phyloP scores from a whole-genome alignment of 768 basidiomycete species.

The Lyophyllum decastes region DNA sequence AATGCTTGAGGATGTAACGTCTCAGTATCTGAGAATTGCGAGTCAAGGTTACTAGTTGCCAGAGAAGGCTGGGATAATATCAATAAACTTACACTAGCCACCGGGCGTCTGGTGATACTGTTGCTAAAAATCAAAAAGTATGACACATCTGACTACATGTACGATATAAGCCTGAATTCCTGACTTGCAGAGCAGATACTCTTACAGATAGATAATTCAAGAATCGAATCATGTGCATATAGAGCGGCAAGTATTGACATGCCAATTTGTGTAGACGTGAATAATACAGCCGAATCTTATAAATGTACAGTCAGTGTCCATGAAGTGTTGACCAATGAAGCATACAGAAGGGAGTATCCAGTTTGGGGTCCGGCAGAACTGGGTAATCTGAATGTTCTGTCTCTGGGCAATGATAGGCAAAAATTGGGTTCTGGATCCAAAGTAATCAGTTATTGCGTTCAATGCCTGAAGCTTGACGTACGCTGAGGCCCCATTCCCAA shows the following conservation, averaged over 20 bases:
- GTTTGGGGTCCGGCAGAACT: constrained; percentile 52
- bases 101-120: constrained; percentile 2
- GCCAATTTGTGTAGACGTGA: constrained; percentile 36
- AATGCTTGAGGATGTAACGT: constrained; percentile 36
- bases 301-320: neutral
- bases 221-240: constrained; percentile 30
- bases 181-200: neutral
- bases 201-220: constrained; percentile 17
- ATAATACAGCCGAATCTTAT: constrained; percentile 28
- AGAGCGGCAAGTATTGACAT: constrained; percentile 41
- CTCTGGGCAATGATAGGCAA: constrained; percentile 44
- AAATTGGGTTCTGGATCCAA: constrained; percentile 47
- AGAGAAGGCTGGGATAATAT: neutral
- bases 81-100: constrained; percentile 4
- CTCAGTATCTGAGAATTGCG: constrained; percentile 15
- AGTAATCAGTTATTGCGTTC: neutral
- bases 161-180: neutral
- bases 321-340: neutral
- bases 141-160: constrained; percentile 5
- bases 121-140: constrained; percentile 14
- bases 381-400: constrained; percentile 39
- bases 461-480: constrained; percentile 27
- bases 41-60: neutral
- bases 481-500: constrained; percentile 61
- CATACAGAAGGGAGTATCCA: constrained; percentile 50